Conservation (phyloP, 2,329 filamentous ascomycete species). For the Plectosphaerella plurivora region DNA sequence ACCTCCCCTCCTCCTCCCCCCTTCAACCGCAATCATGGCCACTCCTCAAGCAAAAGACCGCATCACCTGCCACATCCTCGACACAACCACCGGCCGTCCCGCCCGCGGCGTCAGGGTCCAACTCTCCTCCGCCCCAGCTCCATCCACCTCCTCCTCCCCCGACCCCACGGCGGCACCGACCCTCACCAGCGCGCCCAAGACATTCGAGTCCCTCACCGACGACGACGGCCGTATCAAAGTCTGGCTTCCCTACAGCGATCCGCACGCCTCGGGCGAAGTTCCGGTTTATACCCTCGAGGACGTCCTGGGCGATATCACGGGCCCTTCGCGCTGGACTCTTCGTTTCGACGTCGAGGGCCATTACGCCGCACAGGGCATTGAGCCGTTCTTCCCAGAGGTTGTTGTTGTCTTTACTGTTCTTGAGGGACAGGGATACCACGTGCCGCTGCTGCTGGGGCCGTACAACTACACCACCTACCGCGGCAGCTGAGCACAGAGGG, state of each 20-base stretch:
- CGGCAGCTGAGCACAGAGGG: constrained; percentile 51
- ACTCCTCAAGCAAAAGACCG: constrained; percentile 42
- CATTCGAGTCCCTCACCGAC: constrained; percentile 67
- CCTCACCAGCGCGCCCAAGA: constrained; percentile 24
- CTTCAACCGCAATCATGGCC: constrained; percentile 1
- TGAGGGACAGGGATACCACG: constrained; percentile 68
- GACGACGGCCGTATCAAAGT: constrained; percentile 67
- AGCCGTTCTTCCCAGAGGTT: constrained; percentile 61
- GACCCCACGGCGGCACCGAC: constrained; percentile 15
- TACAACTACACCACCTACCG: constrained; percentile 81
- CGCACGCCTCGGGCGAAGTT: constrained; percentile 47
- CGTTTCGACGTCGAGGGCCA: constrained; percentile 70
- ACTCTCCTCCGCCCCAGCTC: constrained; percentile 43
- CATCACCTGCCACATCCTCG: constrained; percentile 85
- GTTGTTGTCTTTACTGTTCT: constrained; percentile 48
- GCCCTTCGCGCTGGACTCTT: constrained; percentile 59
- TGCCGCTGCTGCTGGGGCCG: constrained; percentile 71
- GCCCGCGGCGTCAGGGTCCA: constrained; percentile 63
- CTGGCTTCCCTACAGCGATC: constrained; percentile 59
- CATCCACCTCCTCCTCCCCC: constrained; percentile 20
- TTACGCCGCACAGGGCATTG: constrained; percentile 60
- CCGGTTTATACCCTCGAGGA: constrained; percentile 55
- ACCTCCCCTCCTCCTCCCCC: neutral
- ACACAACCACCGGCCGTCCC: constrained; percentile 71
- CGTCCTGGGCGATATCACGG: constrained; percentile 40